Evolutionary conservation across 108 stramenopile genomes (phyloP).

Genomic region (Pseudonitzschia delicatissima): DNA sequence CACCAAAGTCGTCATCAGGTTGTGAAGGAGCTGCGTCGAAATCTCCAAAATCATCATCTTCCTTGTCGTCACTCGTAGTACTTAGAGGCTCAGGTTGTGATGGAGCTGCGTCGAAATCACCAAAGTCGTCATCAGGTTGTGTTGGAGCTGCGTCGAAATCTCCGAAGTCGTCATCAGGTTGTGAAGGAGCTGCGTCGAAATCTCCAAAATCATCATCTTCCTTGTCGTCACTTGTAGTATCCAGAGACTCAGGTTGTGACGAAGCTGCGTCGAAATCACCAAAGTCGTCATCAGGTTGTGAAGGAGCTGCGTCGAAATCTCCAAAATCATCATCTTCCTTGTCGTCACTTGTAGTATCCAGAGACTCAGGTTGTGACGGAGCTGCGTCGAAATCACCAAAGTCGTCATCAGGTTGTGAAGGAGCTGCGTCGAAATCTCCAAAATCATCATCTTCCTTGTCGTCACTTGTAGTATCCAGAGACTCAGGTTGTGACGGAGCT

Average conservation of each 20-base stretch:
- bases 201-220: constrained; percentile 8
- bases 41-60: constrained; percentile 24
- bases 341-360: background rate
- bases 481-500: background rate
- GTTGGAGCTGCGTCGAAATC: background rate
- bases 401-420: constrained; percentile 21
- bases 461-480: background rate
- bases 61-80: background rate
- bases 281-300: constrained; percentile 25
- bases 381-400: constrained; percentile 31
- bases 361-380: background rate
- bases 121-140: constrained; percentile 19
- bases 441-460: background rate
- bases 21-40: constrained; percentile 21
- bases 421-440: constrained; percentile 30
- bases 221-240: background rate
- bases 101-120: constrained; percentile 25
- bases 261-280: constrained; percentile 18
- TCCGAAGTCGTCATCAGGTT: background rate
- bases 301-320: constrained; percentile 23
- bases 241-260: background rate
- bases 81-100: background rate
- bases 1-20: constrained; percentile 27
- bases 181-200: constrained; percentile 13
- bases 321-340: background rate